phyloP scores from a whole-genome alignment of 371 early-diverging fungal genomes.

The Haplosporangium sp. region DNA sequence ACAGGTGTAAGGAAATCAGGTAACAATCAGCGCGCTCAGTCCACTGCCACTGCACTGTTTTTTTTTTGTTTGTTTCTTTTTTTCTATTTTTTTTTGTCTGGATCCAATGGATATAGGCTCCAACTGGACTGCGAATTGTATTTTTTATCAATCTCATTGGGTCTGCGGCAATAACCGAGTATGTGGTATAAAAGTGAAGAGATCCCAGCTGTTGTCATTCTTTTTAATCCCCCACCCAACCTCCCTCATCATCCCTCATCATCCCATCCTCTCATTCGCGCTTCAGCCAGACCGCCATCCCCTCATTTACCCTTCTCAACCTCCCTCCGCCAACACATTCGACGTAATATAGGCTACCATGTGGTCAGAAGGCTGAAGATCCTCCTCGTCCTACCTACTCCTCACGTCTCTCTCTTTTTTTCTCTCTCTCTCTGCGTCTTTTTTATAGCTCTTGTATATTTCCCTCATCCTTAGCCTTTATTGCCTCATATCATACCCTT shows the following conservation, averaged over 20 bases:
- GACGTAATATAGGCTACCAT: slow-evolving; percentile 31
- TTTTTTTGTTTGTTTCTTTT: slow-evolving; percentile 4
- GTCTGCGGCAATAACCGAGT: background rate
- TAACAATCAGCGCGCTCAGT: background rate
- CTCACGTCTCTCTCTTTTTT: background rate
- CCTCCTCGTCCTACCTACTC: background rate
- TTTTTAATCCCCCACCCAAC: background rate
- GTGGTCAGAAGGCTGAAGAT: slow-evolving; percentile 47
- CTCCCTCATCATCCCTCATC: background rate
- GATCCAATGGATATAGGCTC: too few relatives aligned
- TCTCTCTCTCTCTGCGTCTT: slow-evolving; percentile 12
- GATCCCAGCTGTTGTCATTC: background rate
- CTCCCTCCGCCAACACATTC: background rate
- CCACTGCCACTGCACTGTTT: background rate
- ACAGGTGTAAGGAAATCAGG: background rate
- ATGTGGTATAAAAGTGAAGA: background rate
- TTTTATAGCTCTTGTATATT: slow-evolving; percentile 8
- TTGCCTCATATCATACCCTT: slow-evolving; percentile 22
- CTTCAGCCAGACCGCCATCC: background rate
- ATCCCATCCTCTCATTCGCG: slow-evolving; percentile 3
- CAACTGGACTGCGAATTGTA: background rate
- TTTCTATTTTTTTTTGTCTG: background rate
- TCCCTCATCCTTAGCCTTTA: slow-evolving; percentile 6
- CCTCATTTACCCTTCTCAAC: background rate
- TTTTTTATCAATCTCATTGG: background rate